phyloP scores from a whole-genome alignment of 106 monocot species.

The Apostasia ramifera region DNA sequence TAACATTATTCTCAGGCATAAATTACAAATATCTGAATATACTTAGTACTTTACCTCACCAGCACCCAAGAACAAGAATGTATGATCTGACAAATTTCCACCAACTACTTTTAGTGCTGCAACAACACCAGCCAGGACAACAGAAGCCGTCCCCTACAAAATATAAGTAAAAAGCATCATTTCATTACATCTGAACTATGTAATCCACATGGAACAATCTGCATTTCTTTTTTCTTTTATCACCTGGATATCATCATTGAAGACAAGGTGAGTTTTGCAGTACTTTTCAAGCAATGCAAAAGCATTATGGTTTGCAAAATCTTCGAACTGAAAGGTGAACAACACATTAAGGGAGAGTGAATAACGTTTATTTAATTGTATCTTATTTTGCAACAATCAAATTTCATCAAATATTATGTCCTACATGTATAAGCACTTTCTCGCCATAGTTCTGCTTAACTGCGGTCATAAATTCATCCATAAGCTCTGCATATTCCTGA shows the following conservation, averaged over 20 bases:
- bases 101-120: constrained; percentile 70
- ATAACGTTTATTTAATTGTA: no score
- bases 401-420: neutral
- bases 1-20: no score
- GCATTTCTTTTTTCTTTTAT: neutral
- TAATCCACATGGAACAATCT: neutral
- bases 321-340: constrained; percentile 63
- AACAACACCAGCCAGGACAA: constrained; percentile 84
- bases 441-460: constrained; percentile 92
- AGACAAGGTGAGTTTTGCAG: constrained; percentile 73
- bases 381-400: neutral
- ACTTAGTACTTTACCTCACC: constrained; percentile 50
- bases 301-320: constrained; percentile 96
- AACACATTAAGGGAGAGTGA: neutral
- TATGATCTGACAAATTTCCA: constrained; percentile 77
- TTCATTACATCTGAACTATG: neutral
- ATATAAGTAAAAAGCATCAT: neutral
- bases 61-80: constrained; percentile 91
- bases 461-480: constrained; percentile 86
- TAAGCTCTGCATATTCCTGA: constrained; percentile 79
- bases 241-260: constrained; percentile 97
- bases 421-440: constrained; percentile 80
- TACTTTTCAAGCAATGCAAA: constrained; percentile 82
- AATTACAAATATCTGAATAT: no score
- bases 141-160: constrained; percentile 86